Evolutionary conservation across 1,284 basidiomycete genomes (phyloP).

Genomic region (Austroboletus niveus): DNA sequence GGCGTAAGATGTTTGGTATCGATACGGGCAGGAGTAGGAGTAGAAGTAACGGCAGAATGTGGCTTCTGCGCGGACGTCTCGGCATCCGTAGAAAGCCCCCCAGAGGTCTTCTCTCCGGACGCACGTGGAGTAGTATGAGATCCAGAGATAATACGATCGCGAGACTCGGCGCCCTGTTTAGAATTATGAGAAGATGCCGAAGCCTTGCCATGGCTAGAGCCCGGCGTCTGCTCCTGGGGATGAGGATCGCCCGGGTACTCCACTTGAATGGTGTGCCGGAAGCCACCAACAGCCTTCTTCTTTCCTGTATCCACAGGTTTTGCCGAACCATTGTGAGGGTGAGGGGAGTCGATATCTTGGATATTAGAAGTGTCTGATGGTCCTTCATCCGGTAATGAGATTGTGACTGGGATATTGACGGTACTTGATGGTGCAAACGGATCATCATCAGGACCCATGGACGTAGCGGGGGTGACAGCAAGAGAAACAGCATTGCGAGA

Average conservation of each 20-base stretch:
- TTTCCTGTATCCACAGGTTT: constrained; percentile 36
- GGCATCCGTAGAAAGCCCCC: not conserved
- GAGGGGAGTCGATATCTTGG: constrained; percentile 18
- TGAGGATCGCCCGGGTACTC: constrained; percentile 65
- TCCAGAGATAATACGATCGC: constrained; percentile 18
- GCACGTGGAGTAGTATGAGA: constrained; percentile 7
- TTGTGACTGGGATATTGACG: constrained; percentile 35
- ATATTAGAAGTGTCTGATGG: constrained; percentile 28
- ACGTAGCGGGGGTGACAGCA: constrained; percentile 42
- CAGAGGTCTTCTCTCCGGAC: constrained; percentile 19
- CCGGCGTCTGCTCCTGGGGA: constrained; percentile 21
- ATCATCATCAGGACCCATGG: constrained; percentile 46
- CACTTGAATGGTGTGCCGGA: constrained; percentile 88
- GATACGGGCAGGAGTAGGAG: constrained; percentile 19
- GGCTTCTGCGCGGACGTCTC: constrained; percentile 14
- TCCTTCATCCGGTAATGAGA: constrained; percentile 31
- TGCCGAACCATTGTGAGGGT: constrained; percentile 19
- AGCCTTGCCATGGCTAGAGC: constrained; percentile 22
- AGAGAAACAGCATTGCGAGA: constrained; percentile 44
- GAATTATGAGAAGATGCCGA: constrained; percentile 15
- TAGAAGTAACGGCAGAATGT: constrained; percentile 18
- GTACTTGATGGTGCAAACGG: constrained; percentile 44
- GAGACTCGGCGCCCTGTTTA: constrained; percentile 14
- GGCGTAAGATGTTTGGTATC: constrained; percentile 23
- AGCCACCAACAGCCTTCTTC: constrained; percentile 39